Evolutionary conservation across 208 protist genomes (phyloP), one percentile per base, ranked within the genome.

Genomic region (Dictyostelium gargantuum): DNA sequence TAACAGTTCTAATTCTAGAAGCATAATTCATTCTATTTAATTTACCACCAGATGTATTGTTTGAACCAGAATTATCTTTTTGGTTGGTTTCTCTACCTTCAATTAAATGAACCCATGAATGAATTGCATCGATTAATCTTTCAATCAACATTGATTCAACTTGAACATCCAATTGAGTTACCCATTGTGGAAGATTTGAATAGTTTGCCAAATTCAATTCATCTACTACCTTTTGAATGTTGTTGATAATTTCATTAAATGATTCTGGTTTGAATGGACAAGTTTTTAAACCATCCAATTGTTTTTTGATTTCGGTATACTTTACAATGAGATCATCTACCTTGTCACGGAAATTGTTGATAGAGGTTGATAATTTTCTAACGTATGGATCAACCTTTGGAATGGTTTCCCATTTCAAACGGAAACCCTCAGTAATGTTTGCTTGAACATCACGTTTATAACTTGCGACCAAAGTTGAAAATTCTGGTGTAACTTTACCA

Each of bases 151-250:
- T 72, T 3, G 56, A 40, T 52, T 97, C 96, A 17, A 98, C 56
- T 17, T 91, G 52, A 10, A 44, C 10, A 68, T 98, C 95, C 17
- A 98, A 63, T 13, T 80, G 44, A 35, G 52, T 29, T 8, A 97
- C 95, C 97, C 96, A 98, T 26, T 50, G 29, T 23, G 79, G 91
- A 6, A 98, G 63, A 80, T 98, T 97, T 56, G 91, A 94, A 77
- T 94, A 97, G 21, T 52, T 63, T 11, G 74, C 95, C 3, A 97
- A 72, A 74, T 96, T 97, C 54, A 98, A 81, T n/a, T 97, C 89
- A 75, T 98, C 97, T 4, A 97, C 86, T 11, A 80, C 42, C 66
- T 97, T 95, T 91, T 97, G 96, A 46, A 97, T 80, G 3, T 66
- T 50, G 1, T 70, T 13, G 13, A 97, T n/a, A 3, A 95, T 80